Base-by-base conservation (phyloP, 192 early-diverging fungal species). In the Gigaspora rosea region DNA sequence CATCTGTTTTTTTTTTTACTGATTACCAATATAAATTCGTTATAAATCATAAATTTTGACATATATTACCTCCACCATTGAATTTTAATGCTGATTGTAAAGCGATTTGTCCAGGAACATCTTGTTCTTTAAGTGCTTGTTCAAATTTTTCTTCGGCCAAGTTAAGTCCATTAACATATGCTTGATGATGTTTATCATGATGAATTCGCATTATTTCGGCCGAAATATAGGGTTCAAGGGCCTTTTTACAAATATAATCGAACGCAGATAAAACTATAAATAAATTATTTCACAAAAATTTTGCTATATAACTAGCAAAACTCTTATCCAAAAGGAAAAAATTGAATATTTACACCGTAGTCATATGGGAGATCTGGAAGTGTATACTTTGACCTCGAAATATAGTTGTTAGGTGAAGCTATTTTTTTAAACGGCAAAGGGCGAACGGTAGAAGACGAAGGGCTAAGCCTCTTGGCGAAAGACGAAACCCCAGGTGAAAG, bases 151-250 rank as follows among this genome's bases (percentile, higher is more conserved):
- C 97, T 80, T 95, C 94, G n/a, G 94, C 92, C n/a, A 82, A 85
- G 81, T 98, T 98, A 58, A 95, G 87, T 71, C 86, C 88, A 73
- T 87, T 93, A 75, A 98, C 92, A 80, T 98, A 98, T 7, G 95
- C 75, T 78, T 94, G 92, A 81, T 98, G 97, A 86, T 98, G 97
- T 90, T 98, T 98, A 81, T 82, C 65, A 86, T 98, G 93, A 86
- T 98, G 97, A 59, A 98, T 82, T 76, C 92, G 78, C 95, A 98
- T 97, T 81, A 97, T 98, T 80, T 98, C 94, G 61, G 90, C 90
- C 52, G 90, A 94, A 83, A 98, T 95, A 82, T 90, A 91, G 51
- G 97, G 96, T 85, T 98, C 96, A 76, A 98, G 92, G 76, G 88
- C 92, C 90, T 94, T 50, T 50, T n/a, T 32, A 15, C 10, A 11